Percentiles rank a stretch among this genome's conserved stretches.
phyloP scores from a whole-genome alignment of 176 grass and related monocot species.

The Rhynchospora tenuis region DNA sequence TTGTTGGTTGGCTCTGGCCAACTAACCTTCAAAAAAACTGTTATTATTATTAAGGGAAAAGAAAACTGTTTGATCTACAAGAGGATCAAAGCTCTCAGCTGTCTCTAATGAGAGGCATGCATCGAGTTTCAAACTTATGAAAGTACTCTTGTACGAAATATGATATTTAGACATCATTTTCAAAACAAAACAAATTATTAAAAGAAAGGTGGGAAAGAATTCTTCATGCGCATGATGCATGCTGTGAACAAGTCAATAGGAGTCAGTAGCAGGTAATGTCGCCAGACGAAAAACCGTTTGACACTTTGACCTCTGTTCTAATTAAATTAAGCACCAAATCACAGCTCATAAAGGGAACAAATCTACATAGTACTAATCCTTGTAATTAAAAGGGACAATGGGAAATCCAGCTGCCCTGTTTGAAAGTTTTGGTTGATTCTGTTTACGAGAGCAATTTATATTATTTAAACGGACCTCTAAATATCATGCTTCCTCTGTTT shows the following conservation, averaged over 20 bases:
- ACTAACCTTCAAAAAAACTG: too few relatives aligned
- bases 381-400: background rate
- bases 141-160: too few relatives aligned
- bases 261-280: constrained; percentile 28
- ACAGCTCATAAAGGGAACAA: background rate
- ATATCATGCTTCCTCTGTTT: background rate
- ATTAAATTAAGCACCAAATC: background rate
- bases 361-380: background rate
- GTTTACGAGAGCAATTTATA: background rate
- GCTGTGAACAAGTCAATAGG: constrained; percentile 32
- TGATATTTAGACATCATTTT: too few relatives aligned
- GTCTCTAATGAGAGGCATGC: too few relatives aligned
- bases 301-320: constrained; percentile 5
- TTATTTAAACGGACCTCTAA: background rate
- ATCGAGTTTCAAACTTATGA: too few relatives aligned
- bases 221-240: background rate
- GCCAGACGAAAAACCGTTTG: constrained; percentile 23
- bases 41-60: too few relatives aligned
- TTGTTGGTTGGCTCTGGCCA: too few relatives aligned
- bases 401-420: constrained; percentile 10
- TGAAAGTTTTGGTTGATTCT: background rate
- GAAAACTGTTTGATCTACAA: too few relatives aligned
- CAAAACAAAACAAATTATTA: background rate
- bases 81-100: too few relatives aligned
- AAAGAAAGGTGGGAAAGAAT: background rate